These are phyloP conservation scores for Talaromyces marneffei DNA, from an alignment of 2,329 filamentous ascomycete species.

Conservation along the genomic window DNA sequence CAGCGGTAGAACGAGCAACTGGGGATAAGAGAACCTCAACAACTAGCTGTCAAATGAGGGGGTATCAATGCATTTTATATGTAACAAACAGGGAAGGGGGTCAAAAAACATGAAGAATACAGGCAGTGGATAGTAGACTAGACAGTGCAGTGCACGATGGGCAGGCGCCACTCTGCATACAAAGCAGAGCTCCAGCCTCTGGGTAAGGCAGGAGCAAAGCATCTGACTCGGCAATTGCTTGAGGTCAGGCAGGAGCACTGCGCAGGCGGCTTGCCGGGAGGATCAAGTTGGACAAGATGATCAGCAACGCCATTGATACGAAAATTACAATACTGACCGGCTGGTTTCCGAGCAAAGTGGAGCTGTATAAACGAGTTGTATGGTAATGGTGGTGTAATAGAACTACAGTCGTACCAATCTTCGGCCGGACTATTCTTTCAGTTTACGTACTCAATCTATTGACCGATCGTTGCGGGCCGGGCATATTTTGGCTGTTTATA, in stretches of 20 bases:
- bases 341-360: background rate
- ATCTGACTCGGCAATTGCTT: background rate
- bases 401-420: background rate
- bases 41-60: background rate
- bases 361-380: background rate
- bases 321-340: background rate
- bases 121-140: background rate
- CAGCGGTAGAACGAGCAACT: background rate
- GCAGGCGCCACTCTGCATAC: background rate
- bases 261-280: background rate
- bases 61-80: background rate
- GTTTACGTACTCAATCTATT: background rate
- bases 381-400: background rate
- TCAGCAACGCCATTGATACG: conserved; percentile 3
- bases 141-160: background rate
- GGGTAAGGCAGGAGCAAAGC: background rate
- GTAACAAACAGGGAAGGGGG: background rate
- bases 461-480: background rate
- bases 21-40: background rate
- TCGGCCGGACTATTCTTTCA: background rate
- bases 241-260: background rate
- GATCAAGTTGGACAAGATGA: background rate
- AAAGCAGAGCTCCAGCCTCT: background rate
- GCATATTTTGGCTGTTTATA: background rate
- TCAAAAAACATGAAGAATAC: background rate